phyloP scores from a whole-genome alignment of 2,329 filamentous ascomycete genomes.

The Pseudogymnoascus sp. region DNA sequence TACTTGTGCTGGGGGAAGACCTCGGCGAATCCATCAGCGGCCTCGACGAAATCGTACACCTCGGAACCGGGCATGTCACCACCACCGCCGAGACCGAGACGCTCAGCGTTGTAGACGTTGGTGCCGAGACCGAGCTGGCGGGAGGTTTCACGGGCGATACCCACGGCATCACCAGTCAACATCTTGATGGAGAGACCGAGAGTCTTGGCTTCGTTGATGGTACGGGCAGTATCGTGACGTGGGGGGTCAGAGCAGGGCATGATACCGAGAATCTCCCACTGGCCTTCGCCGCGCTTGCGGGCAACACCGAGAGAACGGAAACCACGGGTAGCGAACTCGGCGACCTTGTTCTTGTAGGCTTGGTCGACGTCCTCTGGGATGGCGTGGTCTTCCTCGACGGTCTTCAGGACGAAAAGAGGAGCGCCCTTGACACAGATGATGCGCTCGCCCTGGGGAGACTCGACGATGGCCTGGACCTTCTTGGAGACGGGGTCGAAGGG shows the following conservation, averaged over 20 bases:
- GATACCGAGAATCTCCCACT: slow-evolving; percentile 89
- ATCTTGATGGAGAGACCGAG: slow-evolving; percentile 90
- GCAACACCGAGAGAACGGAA: slow-evolving; percentile 92
- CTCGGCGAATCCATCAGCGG: slow-evolving; percentile 88
- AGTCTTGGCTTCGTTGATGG: slow-evolving; percentile 80
- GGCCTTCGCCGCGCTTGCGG: slow-evolving; percentile 71
- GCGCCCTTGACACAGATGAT: slow-evolving; percentile 89
- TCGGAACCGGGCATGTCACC: slow-evolving; percentile 91
- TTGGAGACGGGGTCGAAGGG: slow-evolving; percentile 91
- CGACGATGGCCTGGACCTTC: slow-evolving; percentile 77
- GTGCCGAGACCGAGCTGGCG: slow-evolving; percentile 85
- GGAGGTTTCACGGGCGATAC: slow-evolving; percentile 85
- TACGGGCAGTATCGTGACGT: slow-evolving; percentile 82
- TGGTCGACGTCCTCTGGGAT: slow-evolving; percentile 69
- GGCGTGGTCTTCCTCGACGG: slow-evolving; percentile 75
- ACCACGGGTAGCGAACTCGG: slow-evolving; percentile 84
- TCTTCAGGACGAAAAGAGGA: slow-evolving; percentile 78
- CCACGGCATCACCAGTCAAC: slow-evolving; percentile 90
- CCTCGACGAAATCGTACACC: slow-evolving; percentile 92
- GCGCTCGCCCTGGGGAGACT: slow-evolving; percentile 73
- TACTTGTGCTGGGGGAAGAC: slow-evolving; percentile 96
- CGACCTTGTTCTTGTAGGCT: slow-evolving; percentile 87
- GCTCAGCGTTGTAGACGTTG: slow-evolving; percentile 90
- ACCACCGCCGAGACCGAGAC: slow-evolving; percentile 79
- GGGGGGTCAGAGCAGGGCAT: slow-evolving; percentile 92